A percentile compares a stretch with the other conserved stretches of the same genome.
Evolutionary conservation across 441 rosid species (phyloP).

Genomic region (Lepidium campestre): DNA sequence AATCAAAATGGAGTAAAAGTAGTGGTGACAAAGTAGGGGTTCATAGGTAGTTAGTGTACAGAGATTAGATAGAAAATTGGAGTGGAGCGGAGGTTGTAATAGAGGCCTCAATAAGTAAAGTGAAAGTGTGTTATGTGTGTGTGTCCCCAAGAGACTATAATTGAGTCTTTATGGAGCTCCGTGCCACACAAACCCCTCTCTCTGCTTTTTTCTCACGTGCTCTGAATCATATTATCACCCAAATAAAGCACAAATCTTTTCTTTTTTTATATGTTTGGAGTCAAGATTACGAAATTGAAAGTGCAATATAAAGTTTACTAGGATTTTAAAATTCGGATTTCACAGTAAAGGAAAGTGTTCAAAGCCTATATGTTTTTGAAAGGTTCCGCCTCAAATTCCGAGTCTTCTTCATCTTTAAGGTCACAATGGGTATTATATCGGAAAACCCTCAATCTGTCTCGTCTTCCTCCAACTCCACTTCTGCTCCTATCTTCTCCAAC

Average conservation of each 20-base stretch:
- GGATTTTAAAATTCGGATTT: neutral
- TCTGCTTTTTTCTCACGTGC: slow-evolving; percentile 22
- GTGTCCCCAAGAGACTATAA: slow-evolving; percentile 31
- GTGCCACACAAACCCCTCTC: slow-evolving; percentile 33
- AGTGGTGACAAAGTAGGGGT: slow-evolving; percentile 20
- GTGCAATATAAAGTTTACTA: neutral
- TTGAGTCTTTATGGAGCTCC: slow-evolving; percentile 56
- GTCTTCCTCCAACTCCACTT: neutral
- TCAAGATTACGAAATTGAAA: slow-evolving; percentile 16
- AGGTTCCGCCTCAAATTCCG: neutral
- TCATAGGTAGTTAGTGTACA: slow-evolving; percentile 7
- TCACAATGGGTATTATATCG: slow-evolving; percentile 8
- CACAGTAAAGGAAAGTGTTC: slow-evolving; percentile 10
- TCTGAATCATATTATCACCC: slow-evolving; percentile 7
- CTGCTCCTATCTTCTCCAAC: slow-evolving; percentile 15
- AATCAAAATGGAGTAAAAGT: slow-evolving; percentile 16
- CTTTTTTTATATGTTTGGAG: neutral
- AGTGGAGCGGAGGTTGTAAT: slow-evolving; percentile 6
- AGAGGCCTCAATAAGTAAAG: slow-evolving; percentile 10
- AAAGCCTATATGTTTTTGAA: slow-evolving; percentile 18
- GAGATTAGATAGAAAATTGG: neutral
- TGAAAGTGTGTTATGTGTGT: neutral
- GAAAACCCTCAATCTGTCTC: neutral
- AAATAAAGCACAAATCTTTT: neutral
- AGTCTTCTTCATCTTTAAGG: slow-evolving; percentile 3